Percentiles rank a stretch among this genome's conserved stretches.
Conservation (phyloP, 495 filamentous ascomycete species). For the Podospora australis region DNA sequence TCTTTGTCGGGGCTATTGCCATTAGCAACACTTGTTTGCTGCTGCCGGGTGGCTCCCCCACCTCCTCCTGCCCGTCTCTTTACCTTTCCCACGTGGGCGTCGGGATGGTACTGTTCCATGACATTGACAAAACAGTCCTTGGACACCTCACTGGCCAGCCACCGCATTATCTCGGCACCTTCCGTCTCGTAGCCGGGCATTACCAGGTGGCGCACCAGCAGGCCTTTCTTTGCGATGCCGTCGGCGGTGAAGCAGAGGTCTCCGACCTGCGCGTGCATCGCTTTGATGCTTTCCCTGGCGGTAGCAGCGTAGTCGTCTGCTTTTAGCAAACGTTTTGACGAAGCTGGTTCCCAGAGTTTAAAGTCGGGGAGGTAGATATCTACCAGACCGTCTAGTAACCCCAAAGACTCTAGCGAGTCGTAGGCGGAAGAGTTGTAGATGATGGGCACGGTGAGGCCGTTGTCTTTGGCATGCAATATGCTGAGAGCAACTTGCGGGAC, state of each 20-base stretch:
- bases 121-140: constrained; percentile 63
- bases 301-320: constrained; percentile 61
- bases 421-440: constrained; percentile 75
- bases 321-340: constrained; percentile 64
- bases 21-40: no score
- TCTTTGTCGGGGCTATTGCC: no score
- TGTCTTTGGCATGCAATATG: constrained; percentile 59
- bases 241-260: constrained; percentile 70
- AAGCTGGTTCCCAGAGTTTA: constrained; percentile 61
- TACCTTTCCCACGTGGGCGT: constrained; percentile 67
- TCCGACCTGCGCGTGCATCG: constrained; percentile 70
- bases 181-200: constrained; percentile 71
- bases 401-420: constrained; percentile 60
- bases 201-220: constrained; percentile 67
- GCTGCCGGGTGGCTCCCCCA: no score
- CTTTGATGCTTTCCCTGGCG: constrained; percentile 63
- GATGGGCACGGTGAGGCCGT: constrained; percentile 61
- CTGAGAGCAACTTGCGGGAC: constrained; percentile 69
- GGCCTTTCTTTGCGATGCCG: constrained; percentile 66
- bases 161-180: constrained; percentile 60
- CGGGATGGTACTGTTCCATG: constrained; percentile 74
- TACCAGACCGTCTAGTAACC: constrained; percentile 64
- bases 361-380: constrained; percentile 78
- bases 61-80: constrained; percentile 33
- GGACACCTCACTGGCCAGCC: constrained; percentile 60